Evolutionary conservation across 495 filamentous ascomycete species (phyloP).

Genomic region (Talaromyces wortmannii): DNA sequence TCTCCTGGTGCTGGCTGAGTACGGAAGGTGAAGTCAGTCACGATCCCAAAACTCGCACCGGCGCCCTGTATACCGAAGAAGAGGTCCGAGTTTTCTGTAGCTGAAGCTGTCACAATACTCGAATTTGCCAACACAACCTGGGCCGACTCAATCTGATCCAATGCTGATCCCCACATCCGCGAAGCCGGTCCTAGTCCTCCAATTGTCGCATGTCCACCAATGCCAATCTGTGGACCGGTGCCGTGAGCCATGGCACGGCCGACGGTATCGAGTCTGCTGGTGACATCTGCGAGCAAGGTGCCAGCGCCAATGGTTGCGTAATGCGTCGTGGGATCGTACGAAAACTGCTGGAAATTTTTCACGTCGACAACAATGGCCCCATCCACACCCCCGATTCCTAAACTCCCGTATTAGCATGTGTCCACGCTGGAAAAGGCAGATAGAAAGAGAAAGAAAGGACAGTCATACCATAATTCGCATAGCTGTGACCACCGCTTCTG

Average conservation of each 20-base stretch:
- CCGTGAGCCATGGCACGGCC: constrained; percentile 58
- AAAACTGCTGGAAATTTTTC: constrained; percentile 8
- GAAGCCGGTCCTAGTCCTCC: constrained; percentile 54
- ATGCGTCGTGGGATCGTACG: constrained; percentile 20
- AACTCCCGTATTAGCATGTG: constrained; percentile 12
- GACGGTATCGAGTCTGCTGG: constrained; percentile 45
- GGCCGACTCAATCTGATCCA: constrained; percentile 49
- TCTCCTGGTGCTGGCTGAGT: constrained; percentile 18
- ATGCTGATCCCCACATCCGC: constrained; percentile 50
- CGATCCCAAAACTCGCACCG: constrained; percentile 19
- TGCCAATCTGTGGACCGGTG: constrained; percentile 53
- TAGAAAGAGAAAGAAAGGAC: neutral
- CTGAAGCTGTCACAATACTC: constrained; percentile 17
- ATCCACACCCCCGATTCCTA: constrained; percentile 38
- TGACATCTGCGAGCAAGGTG: constrained; percentile 51
- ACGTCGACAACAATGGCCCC: constrained; percentile 37
- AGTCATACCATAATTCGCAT: constrained; percentile 36
- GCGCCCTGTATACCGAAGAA: constrained; percentile 38
- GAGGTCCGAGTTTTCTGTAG: constrained; percentile 22
- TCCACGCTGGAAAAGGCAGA: neutral
- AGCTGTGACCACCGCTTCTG: constrained; percentile 63
- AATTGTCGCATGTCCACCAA: constrained; percentile 62
- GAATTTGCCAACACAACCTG: constrained; percentile 56
- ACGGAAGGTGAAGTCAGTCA: constrained; percentile 22
- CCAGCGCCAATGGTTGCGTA: constrained; percentile 57